Conservation (phyloP, 768 basidiomycete genomes). For the Tulasnella sp. region DNA sequence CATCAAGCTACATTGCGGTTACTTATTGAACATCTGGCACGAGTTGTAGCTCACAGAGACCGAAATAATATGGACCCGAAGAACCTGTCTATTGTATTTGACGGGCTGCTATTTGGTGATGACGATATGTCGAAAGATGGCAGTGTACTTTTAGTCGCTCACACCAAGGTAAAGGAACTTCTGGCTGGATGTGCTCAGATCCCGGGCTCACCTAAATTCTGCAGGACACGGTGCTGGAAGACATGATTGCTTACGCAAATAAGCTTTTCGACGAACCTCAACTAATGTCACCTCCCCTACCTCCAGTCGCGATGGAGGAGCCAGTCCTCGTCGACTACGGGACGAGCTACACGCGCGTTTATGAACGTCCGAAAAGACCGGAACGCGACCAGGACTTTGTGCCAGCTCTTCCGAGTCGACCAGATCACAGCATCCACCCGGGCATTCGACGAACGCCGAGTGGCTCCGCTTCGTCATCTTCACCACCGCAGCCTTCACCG, state of each 20-base stretch:
- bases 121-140: constrained; percentile 71
- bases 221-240: constrained; percentile 75
- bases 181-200: background rate
- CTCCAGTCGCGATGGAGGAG: constrained; percentile 64
- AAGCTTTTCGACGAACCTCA: constrained; percentile 49
- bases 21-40: constrained; percentile 72
- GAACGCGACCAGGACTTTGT: constrained; percentile 18
- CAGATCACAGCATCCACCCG: background rate
- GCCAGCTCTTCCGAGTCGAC: constrained; percentile 3
- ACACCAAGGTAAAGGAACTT: constrained; percentile 51
- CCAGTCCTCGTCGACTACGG: constrained; percentile 51
- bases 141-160: constrained; percentile 69
- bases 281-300: constrained; percentile 41
- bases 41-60: constrained; percentile 55
- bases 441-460: background rate
- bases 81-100: constrained; percentile 88
- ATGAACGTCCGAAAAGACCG: constrained; percentile 30
- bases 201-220: background rate
- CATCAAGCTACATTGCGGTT: constrained; percentile 80
- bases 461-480: background rate
- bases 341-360: constrained; percentile 59
- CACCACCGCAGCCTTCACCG: background rate
- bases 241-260: constrained; percentile 63
- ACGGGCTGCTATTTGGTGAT: constrained; percentile 85
- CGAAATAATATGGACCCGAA: constrained; percentile 92